These are phyloP conservation scores for Yarrowia deformans DNA, from an alignment of 805 yeast genomes.

Conservation along the genomic window DNA sequence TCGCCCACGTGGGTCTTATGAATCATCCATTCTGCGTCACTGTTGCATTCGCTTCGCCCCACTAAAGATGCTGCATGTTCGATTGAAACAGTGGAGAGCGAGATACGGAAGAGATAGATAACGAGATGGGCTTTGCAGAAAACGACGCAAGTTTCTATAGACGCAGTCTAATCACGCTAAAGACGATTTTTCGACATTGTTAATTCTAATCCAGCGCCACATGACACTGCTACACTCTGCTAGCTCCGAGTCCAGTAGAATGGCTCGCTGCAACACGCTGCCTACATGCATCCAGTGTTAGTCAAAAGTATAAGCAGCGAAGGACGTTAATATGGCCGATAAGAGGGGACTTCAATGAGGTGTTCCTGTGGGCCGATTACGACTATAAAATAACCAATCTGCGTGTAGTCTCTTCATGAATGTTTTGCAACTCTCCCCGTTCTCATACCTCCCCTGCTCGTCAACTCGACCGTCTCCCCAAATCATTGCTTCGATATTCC, in stretches of 20 bases:
- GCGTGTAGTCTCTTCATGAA: no score
- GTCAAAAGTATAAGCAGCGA: background rate
- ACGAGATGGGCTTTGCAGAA: no score
- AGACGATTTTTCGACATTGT: background rate
- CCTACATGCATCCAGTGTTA: background rate
- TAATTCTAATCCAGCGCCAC: background rate
- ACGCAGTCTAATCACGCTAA: no score
- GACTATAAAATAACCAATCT: no score
- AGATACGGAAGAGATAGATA: no score
- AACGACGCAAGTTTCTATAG: no score
- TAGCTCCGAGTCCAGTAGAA: slow-evolving; percentile 25
- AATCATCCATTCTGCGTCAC: no score
- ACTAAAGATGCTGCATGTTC: no score
- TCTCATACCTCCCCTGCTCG: background rate
- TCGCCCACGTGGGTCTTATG: no score
- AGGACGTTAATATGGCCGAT: no score
- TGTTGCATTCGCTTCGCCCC: no score
- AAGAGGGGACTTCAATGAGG: background rate
- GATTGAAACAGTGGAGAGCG: no score
- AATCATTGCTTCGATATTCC: slow-evolving; percentile 16
- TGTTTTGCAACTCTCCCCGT: background rate
- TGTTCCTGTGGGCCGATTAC: background rate
- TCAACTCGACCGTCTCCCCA: background rate
- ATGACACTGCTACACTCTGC: background rate
- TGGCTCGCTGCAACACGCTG: slow-evolving; percentile 28